These are phyloP conservation scores for Colletotrichum musae DNA, from an alignment of 2,329 filamentous ascomycete species.

Conservation along the genomic window DNA sequence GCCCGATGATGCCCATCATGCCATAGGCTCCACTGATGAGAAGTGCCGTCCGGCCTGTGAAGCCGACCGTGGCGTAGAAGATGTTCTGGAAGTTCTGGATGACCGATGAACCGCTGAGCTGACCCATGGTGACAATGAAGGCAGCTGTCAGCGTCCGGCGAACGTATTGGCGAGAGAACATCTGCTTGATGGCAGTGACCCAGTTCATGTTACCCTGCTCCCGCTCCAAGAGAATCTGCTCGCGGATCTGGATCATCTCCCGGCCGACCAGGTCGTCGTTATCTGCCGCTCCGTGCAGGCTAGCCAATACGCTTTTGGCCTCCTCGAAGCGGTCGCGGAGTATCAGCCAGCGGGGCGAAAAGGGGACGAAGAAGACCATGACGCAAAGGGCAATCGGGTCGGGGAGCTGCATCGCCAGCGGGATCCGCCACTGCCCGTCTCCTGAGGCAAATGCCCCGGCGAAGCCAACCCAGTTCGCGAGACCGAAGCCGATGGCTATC, in stretches of 20 bases:
- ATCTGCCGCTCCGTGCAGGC: conserved; percentile 42
- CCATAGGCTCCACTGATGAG: conserved; percentile 54
- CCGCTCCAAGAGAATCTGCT: conserved; percentile 48
- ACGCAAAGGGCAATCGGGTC: conserved; percentile 43
- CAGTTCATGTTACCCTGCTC: conserved; percentile 42
- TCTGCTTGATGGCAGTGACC: conserved; percentile 30
- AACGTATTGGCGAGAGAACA: conserved; percentile 48
- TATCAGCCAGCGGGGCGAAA: conserved; percentile 46
- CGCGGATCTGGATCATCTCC: conserved; percentile 48
- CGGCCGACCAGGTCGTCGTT: conserved; percentile 44
- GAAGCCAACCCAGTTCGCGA: conserved; percentile 53
- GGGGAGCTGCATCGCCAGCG: conserved; percentile 46
- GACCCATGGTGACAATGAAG: conserved; percentile 52
- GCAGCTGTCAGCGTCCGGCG: conserved; percentile 50
- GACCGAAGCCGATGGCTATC: conserved; percentile 47
- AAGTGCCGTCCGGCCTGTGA: conserved; percentile 48
- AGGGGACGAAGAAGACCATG: conserved; percentile 44
- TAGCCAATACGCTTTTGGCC: conserved; percentile 36
- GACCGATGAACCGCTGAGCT: conserved; percentile 52
- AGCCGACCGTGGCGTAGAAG: conserved; percentile 53
- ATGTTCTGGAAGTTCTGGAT: conserved; percentile 56
- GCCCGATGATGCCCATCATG: conserved; percentile 54
- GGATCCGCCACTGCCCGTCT: conserved; percentile 48
- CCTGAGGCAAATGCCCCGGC: conserved; percentile 50
- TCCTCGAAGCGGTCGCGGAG: conserved; percentile 41